phyloP scores from a whole-genome alignment of 306 rosid genomes.

The Rosa persica region DNA sequence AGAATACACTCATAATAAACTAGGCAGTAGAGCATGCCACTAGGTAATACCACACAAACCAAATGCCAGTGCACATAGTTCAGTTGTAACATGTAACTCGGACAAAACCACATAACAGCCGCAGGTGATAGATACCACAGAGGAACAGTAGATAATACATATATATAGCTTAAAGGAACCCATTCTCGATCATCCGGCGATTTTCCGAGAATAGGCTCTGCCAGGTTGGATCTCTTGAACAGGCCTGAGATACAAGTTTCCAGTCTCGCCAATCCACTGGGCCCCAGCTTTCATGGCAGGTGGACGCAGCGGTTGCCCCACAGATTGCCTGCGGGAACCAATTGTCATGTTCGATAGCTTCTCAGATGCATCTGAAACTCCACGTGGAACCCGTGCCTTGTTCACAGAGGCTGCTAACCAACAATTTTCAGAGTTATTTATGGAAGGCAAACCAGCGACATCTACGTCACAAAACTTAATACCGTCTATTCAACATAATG shows the following conservation, averaged over 20 bases:
- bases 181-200: slow-evolving; percentile 54
- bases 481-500: background rate
- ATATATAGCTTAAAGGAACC: background rate
- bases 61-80: background rate
- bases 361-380: slow-evolving; percentile 66
- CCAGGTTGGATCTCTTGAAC: slow-evolving; percentile 56
- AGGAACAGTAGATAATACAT: background rate
- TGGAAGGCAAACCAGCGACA: background rate
- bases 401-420: slow-evolving; percentile 48
- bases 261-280: slow-evolving; percentile 67
- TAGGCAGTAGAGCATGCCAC: slow-evolving; percentile 4
- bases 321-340: slow-evolving; percentile 47
- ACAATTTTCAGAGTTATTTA: background rate
- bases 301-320: slow-evolving; percentile 44
- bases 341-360: slow-evolving; percentile 73
- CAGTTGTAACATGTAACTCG: background rate
- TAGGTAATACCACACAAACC: background rate
- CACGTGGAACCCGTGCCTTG: slow-evolving; percentile 59
- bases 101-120: background rate
- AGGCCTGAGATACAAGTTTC: slow-evolving; percentile 57
- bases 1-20: background rate
- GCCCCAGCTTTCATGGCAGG: slow-evolving; percentile 88
- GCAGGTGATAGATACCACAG: slow-evolving; percentile 5
- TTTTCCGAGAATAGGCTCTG: slow-evolving; percentile 62
- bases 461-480: background rate